Evolutionary conservation across 495 filamentous ascomycete genomes (phyloP).

Genomic region (Podospora sp.): DNA sequence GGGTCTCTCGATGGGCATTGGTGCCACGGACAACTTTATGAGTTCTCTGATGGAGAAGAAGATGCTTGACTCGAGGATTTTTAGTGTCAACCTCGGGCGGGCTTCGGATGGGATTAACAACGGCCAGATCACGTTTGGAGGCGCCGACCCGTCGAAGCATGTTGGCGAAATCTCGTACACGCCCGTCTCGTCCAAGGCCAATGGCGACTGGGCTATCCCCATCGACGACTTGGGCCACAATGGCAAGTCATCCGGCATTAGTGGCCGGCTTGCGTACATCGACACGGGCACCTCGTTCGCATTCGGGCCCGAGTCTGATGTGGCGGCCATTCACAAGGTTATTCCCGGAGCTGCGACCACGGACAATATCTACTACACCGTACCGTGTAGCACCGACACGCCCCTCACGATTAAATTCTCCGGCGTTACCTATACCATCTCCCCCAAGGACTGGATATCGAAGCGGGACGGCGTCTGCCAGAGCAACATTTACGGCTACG

Average conservation of each 20-base stretch:
- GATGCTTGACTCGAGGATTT: conserved; percentile 63
- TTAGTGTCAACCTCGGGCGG: conserved; percentile 68
- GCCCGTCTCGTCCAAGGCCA: conserved; percentile 39
- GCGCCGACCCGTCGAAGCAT: conserved; percentile 64
- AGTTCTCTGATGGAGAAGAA: conserved; percentile 59
- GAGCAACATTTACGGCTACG: conserved; percentile 64
- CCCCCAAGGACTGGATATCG: conserved; percentile 70
- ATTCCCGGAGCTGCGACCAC: conserved; percentile 58
- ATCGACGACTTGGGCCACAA: conserved; percentile 64
- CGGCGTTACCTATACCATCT: conserved; percentile 61
- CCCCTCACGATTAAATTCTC: conserved; percentile 45
- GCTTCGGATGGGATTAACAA: conserved; percentile 64
- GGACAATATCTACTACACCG: conserved; percentile 58
- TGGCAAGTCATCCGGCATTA: conserved; percentile 54
- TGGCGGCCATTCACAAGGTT: conserved; percentile 61
- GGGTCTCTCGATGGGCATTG: conserved; percentile 63
- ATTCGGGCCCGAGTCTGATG: conserved; percentile 67
- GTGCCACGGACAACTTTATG: conserved; percentile 62
- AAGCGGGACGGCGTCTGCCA: conserved; percentile 53
- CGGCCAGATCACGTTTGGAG: conserved; percentile 78
- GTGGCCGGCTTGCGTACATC: conserved; percentile 63
- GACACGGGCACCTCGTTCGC: conserved; percentile 82
- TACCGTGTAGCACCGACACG: conserved; percentile 69
- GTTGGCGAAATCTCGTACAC: conserved; percentile 68
- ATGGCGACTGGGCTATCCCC: conserved; percentile 66